Conservation (phyloP, 1,284 basidiomycete genomes). For the Puccinia horiana region DNA sequence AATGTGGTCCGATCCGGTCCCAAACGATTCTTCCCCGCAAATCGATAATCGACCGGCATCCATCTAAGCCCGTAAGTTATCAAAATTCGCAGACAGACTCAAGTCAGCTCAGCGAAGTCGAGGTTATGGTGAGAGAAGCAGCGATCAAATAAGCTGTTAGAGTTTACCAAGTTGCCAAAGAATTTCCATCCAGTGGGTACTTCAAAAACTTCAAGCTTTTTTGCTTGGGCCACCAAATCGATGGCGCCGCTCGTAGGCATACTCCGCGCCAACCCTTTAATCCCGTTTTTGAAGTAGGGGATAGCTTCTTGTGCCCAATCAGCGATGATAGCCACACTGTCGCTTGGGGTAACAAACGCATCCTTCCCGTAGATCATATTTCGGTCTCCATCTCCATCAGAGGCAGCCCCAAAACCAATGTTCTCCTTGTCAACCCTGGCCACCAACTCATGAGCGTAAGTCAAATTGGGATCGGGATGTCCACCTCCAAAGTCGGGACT, state of each 20-base stretch:
- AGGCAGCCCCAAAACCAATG: conserved; percentile 92
- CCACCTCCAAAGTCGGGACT: conserved; percentile 93
- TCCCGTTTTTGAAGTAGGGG: conserved; percentile 91
- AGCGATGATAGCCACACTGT: conserved; percentile 97
- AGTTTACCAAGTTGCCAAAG: conserved; percentile 79
- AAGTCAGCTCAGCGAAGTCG: neutral
- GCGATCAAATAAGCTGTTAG: neutral
- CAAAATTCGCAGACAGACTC: neutral
- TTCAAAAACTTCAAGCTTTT: conserved; percentile 90
- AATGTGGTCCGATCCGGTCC: conserved; percentile 99
- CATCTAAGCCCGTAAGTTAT: conserved; percentile 64
- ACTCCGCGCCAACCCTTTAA: conserved; percentile 90
- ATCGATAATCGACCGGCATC: conserved; percentile 95
- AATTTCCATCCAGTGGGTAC: conserved; percentile 99
- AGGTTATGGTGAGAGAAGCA: neutral
- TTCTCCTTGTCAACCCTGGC: conserved; percentile 82
- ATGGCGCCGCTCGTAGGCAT: conserved; percentile 98
- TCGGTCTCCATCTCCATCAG: conserved; percentile 94
- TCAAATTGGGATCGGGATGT: conserved; percentile 97
- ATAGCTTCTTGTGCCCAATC: conserved; percentile 90
- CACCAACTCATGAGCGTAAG: conserved; percentile 92
- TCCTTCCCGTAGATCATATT: conserved; percentile 99
- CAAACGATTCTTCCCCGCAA: conserved; percentile 98
- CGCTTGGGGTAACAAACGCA: conserved; percentile 95
- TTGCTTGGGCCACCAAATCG: conserved; percentile 91